A percentile compares a stretch with the other conserved stretches of the same genome.
Conservation (phyloP, 768 basidiomycete species). For the button mushroom (Agaricus bisporus) region DNA sequence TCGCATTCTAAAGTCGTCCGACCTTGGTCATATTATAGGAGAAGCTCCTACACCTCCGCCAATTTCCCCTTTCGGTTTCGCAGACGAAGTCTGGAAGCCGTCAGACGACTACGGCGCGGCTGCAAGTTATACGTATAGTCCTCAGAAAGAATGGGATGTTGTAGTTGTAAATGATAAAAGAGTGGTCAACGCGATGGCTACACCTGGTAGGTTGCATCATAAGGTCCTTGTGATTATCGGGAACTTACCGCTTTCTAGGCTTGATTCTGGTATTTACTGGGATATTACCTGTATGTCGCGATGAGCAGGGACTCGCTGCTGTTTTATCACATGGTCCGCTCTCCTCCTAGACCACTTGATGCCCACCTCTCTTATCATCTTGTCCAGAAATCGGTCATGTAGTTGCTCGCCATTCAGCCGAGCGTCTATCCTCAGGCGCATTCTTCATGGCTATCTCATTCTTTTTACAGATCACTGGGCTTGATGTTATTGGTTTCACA, state of each 20-base stretch:
- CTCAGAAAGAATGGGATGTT: slow-evolving; percentile 53
- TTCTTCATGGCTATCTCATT: slow-evolving; percentile 35
- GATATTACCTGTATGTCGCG: slow-evolving; percentile 68
- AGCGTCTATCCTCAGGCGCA: slow-evolving; percentile 43
- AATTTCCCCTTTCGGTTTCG: slow-evolving; percentile 16
- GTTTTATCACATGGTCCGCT: slow-evolving; percentile 74
- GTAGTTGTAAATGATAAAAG: slow-evolving; percentile 71
- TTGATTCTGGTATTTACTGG: slow-evolving; percentile 87
- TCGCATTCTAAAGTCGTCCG: slow-evolving; percentile 62
- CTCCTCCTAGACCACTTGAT: slow-evolving; percentile 11
- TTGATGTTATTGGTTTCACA: slow-evolving; percentile 47
- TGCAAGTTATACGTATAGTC: slow-evolving; percentile 22
- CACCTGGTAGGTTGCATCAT: slow-evolving; percentile 46
- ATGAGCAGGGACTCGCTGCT: slow-evolving; percentile 79
- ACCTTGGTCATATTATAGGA: slow-evolving; percentile 57
- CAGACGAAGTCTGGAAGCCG: slow-evolving; percentile 27
- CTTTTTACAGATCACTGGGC: slow-evolving; percentile 42
- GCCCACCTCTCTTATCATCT: not conserved
- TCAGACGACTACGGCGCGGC: slow-evolving; percentile 23
- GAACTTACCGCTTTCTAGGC: slow-evolving; percentile 29
- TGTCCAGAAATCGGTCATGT: slow-evolving; percentile 3
- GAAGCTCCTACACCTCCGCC: slow-evolving; percentile 19
- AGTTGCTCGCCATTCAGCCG: slow-evolving; percentile 42
- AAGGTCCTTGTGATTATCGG: not conserved
- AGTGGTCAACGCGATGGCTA: slow-evolving; percentile 72